phyloP scores from a whole-genome alignment of 73 alveolate species.

The Paramecium octaurelia region DNA sequence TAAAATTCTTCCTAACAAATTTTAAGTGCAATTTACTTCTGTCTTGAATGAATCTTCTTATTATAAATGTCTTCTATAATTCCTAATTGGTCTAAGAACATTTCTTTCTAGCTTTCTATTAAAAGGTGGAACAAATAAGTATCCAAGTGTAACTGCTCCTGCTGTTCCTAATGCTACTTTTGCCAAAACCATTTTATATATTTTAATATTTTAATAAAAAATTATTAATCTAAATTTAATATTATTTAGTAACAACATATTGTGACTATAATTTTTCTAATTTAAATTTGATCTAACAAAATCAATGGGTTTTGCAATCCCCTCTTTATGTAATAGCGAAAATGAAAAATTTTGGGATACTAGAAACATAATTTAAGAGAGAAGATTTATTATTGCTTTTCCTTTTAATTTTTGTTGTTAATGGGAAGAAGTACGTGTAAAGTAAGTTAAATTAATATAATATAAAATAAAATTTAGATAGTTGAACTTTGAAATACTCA shows the following conservation, averaged over 20 bases:
- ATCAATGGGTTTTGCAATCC: too few species aligned
- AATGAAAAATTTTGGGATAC: too few species aligned
- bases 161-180: not conserved
- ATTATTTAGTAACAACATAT: not conserved
- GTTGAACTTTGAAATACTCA: too few species aligned
- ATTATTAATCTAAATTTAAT: not conserved
- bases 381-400: too few species aligned
- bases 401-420: too few species aligned
- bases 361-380: too few species aligned
- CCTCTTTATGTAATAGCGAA: too few species aligned
- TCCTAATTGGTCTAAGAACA: conserved; percentile 8
- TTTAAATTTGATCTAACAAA: too few species aligned
- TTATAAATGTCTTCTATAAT: not conserved
- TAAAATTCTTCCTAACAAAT: not conserved
- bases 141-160: not conserved
- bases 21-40: not conserved
- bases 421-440: too few species aligned
- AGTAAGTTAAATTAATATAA: too few species aligned
- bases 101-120: conserved; percentile 22
- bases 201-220: not conserved
- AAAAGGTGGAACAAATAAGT: not conserved
- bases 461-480: too few species aligned
- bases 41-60: not conserved
- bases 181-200: not conserved
- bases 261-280: too few species aligned